These are phyloP conservation scores for Trichosporon sp. DNA, from an alignment of 1,284 basidiomycete species.

Conservation along the genomic window DNA sequence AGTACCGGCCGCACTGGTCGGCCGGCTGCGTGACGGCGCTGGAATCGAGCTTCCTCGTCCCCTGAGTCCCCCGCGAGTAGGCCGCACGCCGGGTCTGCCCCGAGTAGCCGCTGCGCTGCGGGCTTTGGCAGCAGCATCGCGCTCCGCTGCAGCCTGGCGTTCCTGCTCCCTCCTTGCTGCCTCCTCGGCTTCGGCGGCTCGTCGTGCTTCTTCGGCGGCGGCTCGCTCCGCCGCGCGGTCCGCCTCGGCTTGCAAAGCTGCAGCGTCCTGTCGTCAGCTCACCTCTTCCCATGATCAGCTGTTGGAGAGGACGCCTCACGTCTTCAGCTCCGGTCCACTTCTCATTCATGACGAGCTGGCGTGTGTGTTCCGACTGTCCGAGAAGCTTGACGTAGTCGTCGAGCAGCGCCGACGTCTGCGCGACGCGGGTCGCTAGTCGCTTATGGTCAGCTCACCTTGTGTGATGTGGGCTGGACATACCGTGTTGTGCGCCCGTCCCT, in stretches of 20 bases:
- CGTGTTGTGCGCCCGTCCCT: slow-evolving; percentile 50
- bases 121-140: not conserved
- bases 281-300: not conserved
- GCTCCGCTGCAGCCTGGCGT: slow-evolving; percentile 24
- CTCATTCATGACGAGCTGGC: slow-evolving; percentile 47
- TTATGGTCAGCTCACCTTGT: slow-evolving; percentile 27
- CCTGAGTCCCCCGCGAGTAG: slow-evolving; percentile 24
- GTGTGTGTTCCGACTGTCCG: slow-evolving; percentile 54
- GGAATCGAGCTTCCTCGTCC: slow-evolving; percentile 7
- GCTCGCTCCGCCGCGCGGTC: slow-evolving; percentile 16
- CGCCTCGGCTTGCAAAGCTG: slow-evolving; percentile 35
- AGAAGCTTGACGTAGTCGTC: slow-evolving; percentile 53
- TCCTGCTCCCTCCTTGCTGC: slow-evolving; percentile 24
- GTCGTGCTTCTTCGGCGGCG: slow-evolving; percentile 22
- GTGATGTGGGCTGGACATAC: slow-evolving; percentile 35
- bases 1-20: slow-evolving; percentile 19
- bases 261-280: slow-evolving; percentile 40
- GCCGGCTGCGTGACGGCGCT: slow-evolving; percentile 20
- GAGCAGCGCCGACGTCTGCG: slow-evolving; percentile 48
- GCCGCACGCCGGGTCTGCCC: slow-evolving; percentile 15
- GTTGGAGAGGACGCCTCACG: slow-evolving; percentile 37
- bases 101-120: slow-evolving; percentile 23
- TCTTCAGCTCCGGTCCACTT: slow-evolving; percentile 52
- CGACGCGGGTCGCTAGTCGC: slow-evolving; percentile 51
- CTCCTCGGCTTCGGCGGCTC: slow-evolving; percentile 29